Conservation (phyloP, 2,329 filamentous ascomycete genomes). For the Trichophyton benhamiae region DNA sequence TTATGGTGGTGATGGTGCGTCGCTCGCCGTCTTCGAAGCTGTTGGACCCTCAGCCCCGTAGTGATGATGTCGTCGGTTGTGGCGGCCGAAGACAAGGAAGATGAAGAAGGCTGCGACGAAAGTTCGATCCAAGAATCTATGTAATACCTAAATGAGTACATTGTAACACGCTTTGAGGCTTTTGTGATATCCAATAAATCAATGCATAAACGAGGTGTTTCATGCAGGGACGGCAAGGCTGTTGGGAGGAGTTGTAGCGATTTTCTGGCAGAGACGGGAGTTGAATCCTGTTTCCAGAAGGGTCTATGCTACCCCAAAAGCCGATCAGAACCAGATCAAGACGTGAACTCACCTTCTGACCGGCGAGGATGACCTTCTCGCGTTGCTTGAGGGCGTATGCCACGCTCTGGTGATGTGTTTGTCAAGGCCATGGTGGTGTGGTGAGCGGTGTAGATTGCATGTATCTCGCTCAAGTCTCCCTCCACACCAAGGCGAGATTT, state of each 20-base stretch:
- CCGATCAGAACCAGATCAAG: neutral
- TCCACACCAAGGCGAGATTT: neutral
- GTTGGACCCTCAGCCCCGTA: constrained; percentile 67
- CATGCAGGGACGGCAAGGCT: neutral
- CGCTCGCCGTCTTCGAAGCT: constrained; percentile 46
- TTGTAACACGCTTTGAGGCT: constrained; percentile 12
- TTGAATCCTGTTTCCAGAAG: constrained; percentile 1
- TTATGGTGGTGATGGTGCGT: constrained; percentile 42
- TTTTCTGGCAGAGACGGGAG: neutral
- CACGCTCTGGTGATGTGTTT: neutral
- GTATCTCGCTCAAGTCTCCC: neutral
- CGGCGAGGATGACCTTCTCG: neutral
- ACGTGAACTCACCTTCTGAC: constrained; percentile 5
- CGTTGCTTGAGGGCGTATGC: neutral
- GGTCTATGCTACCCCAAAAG: neutral
- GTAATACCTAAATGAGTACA: constrained; percentile 37
- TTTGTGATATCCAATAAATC: neutral
- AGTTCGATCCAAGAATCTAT: constrained; percentile 96
- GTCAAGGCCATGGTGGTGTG: neutral
- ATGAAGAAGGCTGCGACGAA: constrained; percentile 82
- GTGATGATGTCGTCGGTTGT: constrained; percentile 74
- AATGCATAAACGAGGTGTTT: constrained; percentile 4
- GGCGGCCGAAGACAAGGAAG: constrained; percentile 69
- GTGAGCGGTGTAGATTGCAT: neutral
- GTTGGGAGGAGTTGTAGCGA: neutral